A percentile compares a stretch with the other conserved stretches of the same genome.
Evolutionary conservation across 1,139 yeast species (phyloP).

Genomic region (Yamadazyma buinensis): DNA sequence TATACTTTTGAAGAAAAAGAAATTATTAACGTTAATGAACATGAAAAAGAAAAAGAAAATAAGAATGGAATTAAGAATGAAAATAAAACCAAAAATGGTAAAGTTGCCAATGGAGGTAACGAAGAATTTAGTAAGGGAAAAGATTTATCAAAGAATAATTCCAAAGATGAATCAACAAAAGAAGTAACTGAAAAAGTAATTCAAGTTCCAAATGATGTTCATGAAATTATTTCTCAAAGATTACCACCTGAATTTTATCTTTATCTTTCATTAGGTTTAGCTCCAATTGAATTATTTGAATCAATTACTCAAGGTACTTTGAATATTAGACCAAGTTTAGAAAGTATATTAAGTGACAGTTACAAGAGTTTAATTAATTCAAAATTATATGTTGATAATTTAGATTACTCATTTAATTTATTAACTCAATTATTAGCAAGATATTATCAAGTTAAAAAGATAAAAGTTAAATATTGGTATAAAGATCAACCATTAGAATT

Average conservation of each 20-base stretch:
- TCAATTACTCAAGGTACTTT: conserved; percentile 64
- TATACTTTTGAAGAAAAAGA: conserved; percentile 7
- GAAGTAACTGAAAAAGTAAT: conserved; percentile 10
- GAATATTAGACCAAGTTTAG: conserved; percentile 67
- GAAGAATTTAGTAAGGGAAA: conserved; percentile 2
- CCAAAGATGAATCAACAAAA: conserved; percentile 4
- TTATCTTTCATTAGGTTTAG: conserved; percentile 75
- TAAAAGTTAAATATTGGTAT: conserved; percentile 59
- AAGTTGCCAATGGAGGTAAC: not conserved
- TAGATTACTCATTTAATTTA: conserved; percentile 63
- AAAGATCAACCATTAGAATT: conserved; percentile 45
- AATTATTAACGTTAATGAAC: conserved; percentile 1
- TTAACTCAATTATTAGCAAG: conserved; percentile 75
- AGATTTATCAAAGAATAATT: conserved; percentile 3
- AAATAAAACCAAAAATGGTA: not conserved
- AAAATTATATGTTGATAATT: conserved; percentile 41
- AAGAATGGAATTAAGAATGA: not conserved
- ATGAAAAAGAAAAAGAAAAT: not conserved
- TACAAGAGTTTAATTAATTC: conserved; percentile 54
- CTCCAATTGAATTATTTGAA: conserved; percentile 63
- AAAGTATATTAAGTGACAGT: conserved; percentile 55
- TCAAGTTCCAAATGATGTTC: conserved; percentile 72
- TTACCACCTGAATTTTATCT: conserved; percentile 84
- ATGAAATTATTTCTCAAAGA: conserved; percentile 79
- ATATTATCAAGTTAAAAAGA: conserved; percentile 76